phyloP scores from a whole-genome alignment of 2,329 filamentous ascomycete genomes.

The Didymella keratinophila region DNA sequence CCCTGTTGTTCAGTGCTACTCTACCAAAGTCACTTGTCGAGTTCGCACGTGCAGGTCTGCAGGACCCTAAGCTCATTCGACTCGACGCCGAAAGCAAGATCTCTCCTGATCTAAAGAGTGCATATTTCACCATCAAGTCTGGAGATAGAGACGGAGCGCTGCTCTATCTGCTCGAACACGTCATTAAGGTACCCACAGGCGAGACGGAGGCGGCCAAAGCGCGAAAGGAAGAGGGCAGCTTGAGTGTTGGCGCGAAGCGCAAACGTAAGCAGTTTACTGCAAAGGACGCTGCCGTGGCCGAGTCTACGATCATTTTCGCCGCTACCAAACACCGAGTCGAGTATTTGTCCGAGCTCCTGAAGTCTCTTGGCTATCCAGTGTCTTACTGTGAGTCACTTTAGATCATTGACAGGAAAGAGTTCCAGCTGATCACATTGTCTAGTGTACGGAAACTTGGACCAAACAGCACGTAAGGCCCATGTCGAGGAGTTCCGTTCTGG shows the following conservation, averaged over 20 bases:
- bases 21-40: conserved; percentile 93
- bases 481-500: conserved; percentile 89
- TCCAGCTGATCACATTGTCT: background rate
- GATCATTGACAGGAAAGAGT: background rate
- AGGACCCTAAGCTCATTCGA: conserved; percentile 89
- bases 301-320: conserved; percentile 94
- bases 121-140: conserved; percentile 92
- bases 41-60: conserved; percentile 90
- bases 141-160: conserved; percentile 93
- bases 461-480: conserved; percentile 89
- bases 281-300: conserved; percentile 78
- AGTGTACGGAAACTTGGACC: conserved; percentile 92
- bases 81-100: conserved; percentile 95
- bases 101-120: conserved; percentile 92
- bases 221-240: conserved; percentile 55
- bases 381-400: conserved; percentile 66
- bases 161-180: conserved; percentile 84
- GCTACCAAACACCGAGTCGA: conserved; percentile 98
- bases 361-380: conserved; percentile 81
- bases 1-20: conserved; percentile 92
- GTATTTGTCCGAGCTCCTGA: conserved; percentile 84
- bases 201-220: conserved; percentile 61
- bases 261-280: conserved; percentile 68
- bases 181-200: conserved; percentile 88
- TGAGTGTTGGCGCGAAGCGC: conserved; percentile 71